Evolutionary conservation across 495 filamentous ascomycete species (phyloP).

Genomic region (Penicillium parvum): DNA sequence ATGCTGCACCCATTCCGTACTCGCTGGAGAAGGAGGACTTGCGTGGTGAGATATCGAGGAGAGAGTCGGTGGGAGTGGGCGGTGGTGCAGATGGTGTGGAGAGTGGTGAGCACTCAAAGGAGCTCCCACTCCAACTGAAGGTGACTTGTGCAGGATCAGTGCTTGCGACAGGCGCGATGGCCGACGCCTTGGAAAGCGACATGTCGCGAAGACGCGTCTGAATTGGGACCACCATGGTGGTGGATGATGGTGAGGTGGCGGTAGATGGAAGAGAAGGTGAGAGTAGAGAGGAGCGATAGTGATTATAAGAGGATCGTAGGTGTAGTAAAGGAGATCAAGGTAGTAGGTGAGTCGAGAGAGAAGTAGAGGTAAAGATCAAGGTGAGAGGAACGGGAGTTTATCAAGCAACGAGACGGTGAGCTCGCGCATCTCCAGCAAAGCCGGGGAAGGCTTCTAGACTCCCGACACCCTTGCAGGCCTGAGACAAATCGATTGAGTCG

Average conservation of each 20-base stretch:
- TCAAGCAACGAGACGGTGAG: constrained; percentile 19
- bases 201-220: constrained; percentile 25
- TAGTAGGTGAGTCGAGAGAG: constrained; percentile 5
- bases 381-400: too few relatives aligned
- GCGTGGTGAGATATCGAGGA: constrained; percentile 44
- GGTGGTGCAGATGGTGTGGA: constrained; percentile 38
- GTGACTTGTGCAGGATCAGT: constrained; percentile 27
- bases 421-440: constrained; percentile 16
- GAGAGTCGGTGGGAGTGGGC: constrained; percentile 35
- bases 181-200: constrained; percentile 20
- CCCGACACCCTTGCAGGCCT: constrained; percentile 27
- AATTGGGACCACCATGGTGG: constrained; percentile 25
- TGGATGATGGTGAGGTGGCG: constrained; percentile 2
- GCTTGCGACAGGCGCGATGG: constrained; percentile 24
- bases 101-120: constrained; percentile 30
- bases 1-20: constrained; percentile 41
- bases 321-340: neutral
- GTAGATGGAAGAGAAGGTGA: constrained; percentile 1
- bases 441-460: constrained; percentile 33
- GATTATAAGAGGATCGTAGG: constrained; percentile 2
- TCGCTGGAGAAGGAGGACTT: constrained; percentile 45
- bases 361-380: neutral
- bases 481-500: constrained; percentile 15
- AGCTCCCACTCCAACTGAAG: constrained; percentile 41
- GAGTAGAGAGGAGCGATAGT: constrained; percentile 1